Conservation (phyloP, 345 rosid species). For the Zanthoxylum bungeanum region DNA sequence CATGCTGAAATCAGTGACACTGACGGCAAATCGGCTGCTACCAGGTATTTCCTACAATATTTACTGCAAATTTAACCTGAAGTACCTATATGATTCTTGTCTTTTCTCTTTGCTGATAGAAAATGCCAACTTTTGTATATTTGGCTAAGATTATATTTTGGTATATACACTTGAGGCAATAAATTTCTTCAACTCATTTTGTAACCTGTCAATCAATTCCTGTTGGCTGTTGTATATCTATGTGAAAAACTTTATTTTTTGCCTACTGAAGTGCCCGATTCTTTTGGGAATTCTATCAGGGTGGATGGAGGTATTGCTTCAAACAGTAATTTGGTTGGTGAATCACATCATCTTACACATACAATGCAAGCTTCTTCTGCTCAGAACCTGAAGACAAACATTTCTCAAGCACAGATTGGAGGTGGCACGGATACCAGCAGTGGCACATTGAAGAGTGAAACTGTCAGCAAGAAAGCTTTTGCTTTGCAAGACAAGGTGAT, state of each 20-base stretch:
- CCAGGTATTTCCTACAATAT: slow-evolving; percentile 32
- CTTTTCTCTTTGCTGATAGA: not conserved
- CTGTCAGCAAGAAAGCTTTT: slow-evolving; percentile 70
- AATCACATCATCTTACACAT: slow-evolving; percentile 26
- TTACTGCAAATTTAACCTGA: not conserved
- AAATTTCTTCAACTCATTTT: not conserved
- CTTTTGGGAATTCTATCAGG: slow-evolving; percentile 30
- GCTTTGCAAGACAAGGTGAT: slow-evolving; percentile 92
- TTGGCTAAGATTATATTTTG: not conserved
- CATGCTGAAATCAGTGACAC: slow-evolving; percentile 30
- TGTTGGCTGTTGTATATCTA: not conserved
- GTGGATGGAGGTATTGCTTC: slow-evolving; percentile 38
- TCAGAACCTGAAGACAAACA: slow-evolving; percentile 37
- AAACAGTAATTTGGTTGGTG: slow-evolving; percentile 34
- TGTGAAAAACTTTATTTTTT: not conserved
- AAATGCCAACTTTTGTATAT: not conserved
- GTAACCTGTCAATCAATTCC: not conserved
- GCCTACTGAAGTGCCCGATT: not conserved
- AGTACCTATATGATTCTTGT: not conserved
- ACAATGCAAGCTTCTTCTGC: slow-evolving; percentile 26
- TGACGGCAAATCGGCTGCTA: slow-evolving; percentile 31
- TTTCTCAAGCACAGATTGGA: slow-evolving; percentile 38
- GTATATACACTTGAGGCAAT: not conserved
- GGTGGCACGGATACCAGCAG: slow-evolving; percentile 38
- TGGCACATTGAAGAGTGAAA: slow-evolving; percentile 63